Percentiles rank a stretch among this genome's conserved stretches.
These are phyloP conservation scores for Spergularia bocconei DNA, from an alignment of 148 eudicot genomes.

Conservation along the genomic window DNA sequence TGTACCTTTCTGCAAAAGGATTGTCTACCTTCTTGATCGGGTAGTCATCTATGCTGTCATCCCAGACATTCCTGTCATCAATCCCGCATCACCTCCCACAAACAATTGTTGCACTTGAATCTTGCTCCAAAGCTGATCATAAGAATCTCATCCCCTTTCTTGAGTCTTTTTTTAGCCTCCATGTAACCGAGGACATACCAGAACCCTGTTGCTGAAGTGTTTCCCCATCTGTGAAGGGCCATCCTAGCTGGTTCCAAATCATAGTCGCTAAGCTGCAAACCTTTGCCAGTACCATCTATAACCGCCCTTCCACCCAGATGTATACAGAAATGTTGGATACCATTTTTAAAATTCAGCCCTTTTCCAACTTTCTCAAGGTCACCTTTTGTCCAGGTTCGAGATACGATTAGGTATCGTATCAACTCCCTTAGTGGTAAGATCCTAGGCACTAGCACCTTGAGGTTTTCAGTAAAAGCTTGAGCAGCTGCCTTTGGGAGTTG, in stretches of 20 bases:
- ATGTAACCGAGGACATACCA: slow-evolving; percentile 93
- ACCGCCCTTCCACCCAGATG: slow-evolving; percentile 92
- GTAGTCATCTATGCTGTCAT: slow-evolving; percentile 53
- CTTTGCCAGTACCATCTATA: slow-evolving; percentile 62
- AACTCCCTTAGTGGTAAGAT: slow-evolving; percentile 52
- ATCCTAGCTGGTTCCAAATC: slow-evolving; percentile 81
- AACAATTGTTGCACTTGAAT: slow-evolving; percentile 81
- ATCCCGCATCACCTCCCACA: slow-evolving; percentile 85
- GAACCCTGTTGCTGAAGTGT: slow-evolving; percentile 75
- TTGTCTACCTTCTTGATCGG: slow-evolving; percentile 42
- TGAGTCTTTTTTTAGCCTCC: slow-evolving; percentile 90
- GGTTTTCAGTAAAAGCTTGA: slow-evolving; percentile 46
- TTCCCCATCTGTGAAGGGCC: slow-evolving; percentile 86
- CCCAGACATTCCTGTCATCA: slow-evolving; percentile 68
- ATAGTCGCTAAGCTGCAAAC: slow-evolving; percentile 48
- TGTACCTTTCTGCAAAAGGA: slow-evolving; percentile 61
- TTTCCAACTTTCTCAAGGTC: slow-evolving; percentile 30
- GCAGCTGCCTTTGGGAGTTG: slow-evolving; percentile 61
- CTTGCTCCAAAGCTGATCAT: slow-evolving; percentile 92
- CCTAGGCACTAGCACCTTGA: slow-evolving; percentile 47
- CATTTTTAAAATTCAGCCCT: slow-evolving; percentile 53
- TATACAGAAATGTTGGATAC: slow-evolving; percentile 72
- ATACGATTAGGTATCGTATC: slow-evolving; percentile 33
- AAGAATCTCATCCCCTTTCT: slow-evolving; percentile 65
- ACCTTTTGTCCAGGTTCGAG: slow-evolving; percentile 21